These are phyloP conservation scores for Hypsizygus ulmarius DNA, from an alignment of 1,284 basidiomycete genomes.

Conservation along the genomic window DNA sequence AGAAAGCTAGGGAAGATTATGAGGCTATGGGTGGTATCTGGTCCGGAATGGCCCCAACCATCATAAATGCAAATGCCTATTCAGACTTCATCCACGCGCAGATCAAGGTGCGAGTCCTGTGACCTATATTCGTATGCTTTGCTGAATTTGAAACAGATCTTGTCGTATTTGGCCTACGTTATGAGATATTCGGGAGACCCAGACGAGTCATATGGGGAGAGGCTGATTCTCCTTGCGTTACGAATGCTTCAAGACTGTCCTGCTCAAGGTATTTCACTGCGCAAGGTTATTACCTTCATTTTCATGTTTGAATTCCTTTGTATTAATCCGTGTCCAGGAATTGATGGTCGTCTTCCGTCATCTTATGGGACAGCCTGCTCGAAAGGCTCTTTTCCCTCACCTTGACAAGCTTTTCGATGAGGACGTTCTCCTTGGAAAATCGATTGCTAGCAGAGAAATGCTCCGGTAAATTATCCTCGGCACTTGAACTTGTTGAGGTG, in stretches of 20 bases:
- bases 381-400: constrained; percentile 79
- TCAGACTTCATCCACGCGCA: constrained; percentile 91
- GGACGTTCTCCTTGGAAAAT: constrained; percentile 85
- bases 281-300: constrained; percentile 51
- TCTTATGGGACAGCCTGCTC: constrained; percentile 80
- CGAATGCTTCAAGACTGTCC: constrained; percentile 95
- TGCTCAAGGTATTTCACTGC: constrained; percentile 76
- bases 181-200: constrained; percentile 73
- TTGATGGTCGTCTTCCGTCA: constrained; percentile 93
- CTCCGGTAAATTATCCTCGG: constrained; percentile 54
- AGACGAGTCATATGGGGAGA: constrained; percentile 78
- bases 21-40: constrained; percentile 80
- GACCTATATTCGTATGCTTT: constrained; percentile 8
- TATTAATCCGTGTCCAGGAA: constrained; percentile 55
- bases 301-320: constrained; percentile 1
- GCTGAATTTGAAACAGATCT: constrained; percentile 53
- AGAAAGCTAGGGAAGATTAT: constrained; percentile 76
- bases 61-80: constrained; percentile 79
- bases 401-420: constrained; percentile 93
- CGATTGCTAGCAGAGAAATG: constrained; percentile 80
- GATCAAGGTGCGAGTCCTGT: constrained; percentile 67
- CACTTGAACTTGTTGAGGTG: constrained; percentile 13
- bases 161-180: constrained; percentile 93
- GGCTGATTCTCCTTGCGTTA: constrained; percentile 79
- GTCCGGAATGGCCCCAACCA: constrained; percentile 80